Conservation (phyloP, 2,329 filamentous ascomycete genomes). For the Epichloe bromicola region DNA sequence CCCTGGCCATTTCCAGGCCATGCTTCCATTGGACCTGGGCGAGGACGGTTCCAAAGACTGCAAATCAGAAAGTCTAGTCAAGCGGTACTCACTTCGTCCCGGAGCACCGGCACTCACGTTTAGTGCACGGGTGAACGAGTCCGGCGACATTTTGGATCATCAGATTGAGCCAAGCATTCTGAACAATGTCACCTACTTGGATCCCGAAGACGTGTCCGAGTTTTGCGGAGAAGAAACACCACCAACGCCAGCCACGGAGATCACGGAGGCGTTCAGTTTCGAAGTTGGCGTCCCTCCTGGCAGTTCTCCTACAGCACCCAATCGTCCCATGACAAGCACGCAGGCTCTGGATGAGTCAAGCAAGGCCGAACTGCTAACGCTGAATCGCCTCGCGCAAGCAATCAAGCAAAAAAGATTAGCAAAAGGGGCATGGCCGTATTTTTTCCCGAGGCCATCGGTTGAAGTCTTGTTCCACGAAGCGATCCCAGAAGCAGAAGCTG, state of each 20-base stretch:
- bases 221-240: slow-evolving; percentile 26
- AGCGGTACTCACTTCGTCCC: slow-evolving; percentile 40
- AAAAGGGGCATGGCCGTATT: slow-evolving; percentile 38
- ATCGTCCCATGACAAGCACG: slow-evolving; percentile 30
- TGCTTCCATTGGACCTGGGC: slow-evolving; percentile 35
- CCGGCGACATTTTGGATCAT: slow-evolving; percentile 40
- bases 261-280: slow-evolving; percentile 13
- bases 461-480: slow-evolving; percentile 29
- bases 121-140: slow-evolving; percentile 41
- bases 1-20: slow-evolving; percentile 41
- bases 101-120: slow-evolving; percentile 46
- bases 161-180: slow-evolving; percentile 41
- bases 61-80: slow-evolving; percentile 27
- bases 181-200: slow-evolving; percentile 43
- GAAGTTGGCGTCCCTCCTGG: slow-evolving; percentile 15
- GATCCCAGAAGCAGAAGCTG: slow-evolving; percentile 7
- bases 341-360: slow-evolving; percentile 29
- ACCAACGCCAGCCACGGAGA: slow-evolving; percentile 2
- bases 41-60: slow-evolving; percentile 16
- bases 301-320: slow-evolving; percentile 9
- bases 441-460: slow-evolving; percentile 30
- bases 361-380: slow-evolving; percentile 31
- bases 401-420: slow-evolving; percentile 29
- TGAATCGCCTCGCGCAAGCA: slow-evolving; percentile 35
- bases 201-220: slow-evolving; percentile 34